Percentiles rank a stretch among this genome's conserved stretches.
These are phyloP conservation scores for Neurospora africana DNA, from an alignment of 495 filamentous ascomycete genomes.

Conservation along the genomic window DNA sequence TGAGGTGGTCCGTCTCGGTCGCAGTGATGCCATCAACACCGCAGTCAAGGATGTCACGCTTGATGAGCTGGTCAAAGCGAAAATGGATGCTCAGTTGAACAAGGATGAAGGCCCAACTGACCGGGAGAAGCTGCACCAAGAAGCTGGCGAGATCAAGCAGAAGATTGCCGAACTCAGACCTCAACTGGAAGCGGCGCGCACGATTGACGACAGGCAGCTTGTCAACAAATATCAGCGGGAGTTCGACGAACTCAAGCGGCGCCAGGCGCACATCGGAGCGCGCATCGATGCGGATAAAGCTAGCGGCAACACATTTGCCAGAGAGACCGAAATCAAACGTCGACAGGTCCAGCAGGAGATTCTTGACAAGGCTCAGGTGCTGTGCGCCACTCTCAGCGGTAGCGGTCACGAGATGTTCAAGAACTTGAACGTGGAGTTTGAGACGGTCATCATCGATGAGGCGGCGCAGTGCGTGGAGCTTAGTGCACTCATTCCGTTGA, in stretches of 20 bases:
- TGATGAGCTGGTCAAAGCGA: slow-evolving; percentile 76
- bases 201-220: slow-evolving; percentile 45
- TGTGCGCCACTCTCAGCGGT: slow-evolving; percentile 91
- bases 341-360: slow-evolving; percentile 82
- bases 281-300: slow-evolving; percentile 79
- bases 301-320: slow-evolving; percentile 60
- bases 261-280: slow-evolving; percentile 58
- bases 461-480: slow-evolving; percentile 96
- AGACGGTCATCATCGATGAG: slow-evolving; percentile 97
- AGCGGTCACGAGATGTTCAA: slow-evolving; percentile 98
- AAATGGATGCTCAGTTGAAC: slow-evolving; percentile 44
- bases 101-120: slow-evolving; percentile 46
- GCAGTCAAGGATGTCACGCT: slow-evolving; percentile 87
- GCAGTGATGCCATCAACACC: slow-evolving; percentile 84
- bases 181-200: slow-evolving; percentile 59
- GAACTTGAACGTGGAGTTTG: slow-evolving; percentile 86
- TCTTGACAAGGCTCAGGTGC: slow-evolving; percentile 77
- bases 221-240: slow-evolving; percentile 59
- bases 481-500: slow-evolving; percentile 90
- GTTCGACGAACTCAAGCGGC: slow-evolving; percentile 67
- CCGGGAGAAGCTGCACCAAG: slow-evolving; percentile 67
- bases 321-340: slow-evolving; percentile 76
- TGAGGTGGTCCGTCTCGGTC: slow-evolving; percentile 80
- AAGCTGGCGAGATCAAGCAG: slow-evolving; percentile 67
- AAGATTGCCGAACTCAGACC: slow-evolving; percentile 55